Evolutionary conservation across 371 early-diverging fungal species (phyloP), one percentile per base, ranked within the genome.

Genomic region (Vairimorpha apis): DNA sequence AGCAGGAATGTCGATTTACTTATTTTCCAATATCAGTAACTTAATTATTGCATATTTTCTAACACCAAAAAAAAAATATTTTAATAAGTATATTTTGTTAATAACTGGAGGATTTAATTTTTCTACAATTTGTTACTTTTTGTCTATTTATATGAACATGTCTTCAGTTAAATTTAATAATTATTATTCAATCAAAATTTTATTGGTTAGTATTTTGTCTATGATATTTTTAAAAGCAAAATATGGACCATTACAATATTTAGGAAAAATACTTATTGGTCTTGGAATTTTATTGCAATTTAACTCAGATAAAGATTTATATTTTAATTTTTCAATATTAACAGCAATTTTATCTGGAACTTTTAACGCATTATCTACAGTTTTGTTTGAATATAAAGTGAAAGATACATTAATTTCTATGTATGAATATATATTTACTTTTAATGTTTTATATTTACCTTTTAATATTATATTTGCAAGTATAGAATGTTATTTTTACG

Each of bases 81-180:
- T n/a, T 27, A 18, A 60, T 37, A 4, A 2, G 1, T 1, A 60
- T 37, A 21, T 60, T n/a, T n/a, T 37, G 18, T 1, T 32, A 1
- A 60, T 60, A 16, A 35, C 38, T 23, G 2, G 8, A 25, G 32
- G 60, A 18, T 60, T 60, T 60, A 60, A 2, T 35, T 10, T 37
- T 14, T 30, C 60, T 1, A n/a, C 60, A 8, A n/a, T 60, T 4
- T 37, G 32, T 18, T 60, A 60, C 35, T 60, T 60, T 60, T 4
- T 60, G 8, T 60, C 60, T n/a, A 35, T 60, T 18, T 60, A 60
- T 35, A 60, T 60, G 60, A 37, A 60, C 2, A 60, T 60, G 10
- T 37, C 60, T 2, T 60, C 60, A 12, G n/a, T 35, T 14, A 12
- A 32, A 16, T 60, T 60, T 60, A 35, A 32, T 35, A 60, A 60